Evolutionary conservation across 176 grass and related monocot genomes (phyloP), one percentile per base, ranked within the genome.

Genomic region (Rhipidocladum racemiflorum): DNA sequence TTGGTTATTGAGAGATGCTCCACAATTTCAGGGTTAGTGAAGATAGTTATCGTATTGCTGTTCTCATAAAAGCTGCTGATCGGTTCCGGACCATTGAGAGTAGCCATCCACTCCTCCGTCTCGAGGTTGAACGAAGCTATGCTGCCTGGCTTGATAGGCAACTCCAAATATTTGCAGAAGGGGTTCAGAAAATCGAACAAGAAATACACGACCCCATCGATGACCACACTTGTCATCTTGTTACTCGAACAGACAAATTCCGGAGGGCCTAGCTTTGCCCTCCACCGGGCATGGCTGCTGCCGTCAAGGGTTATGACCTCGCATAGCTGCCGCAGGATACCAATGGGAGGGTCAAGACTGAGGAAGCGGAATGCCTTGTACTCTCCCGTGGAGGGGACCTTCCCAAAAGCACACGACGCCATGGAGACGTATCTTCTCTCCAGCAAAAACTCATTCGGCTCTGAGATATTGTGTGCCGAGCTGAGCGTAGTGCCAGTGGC

Each of bases 331-430:
- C 35, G 74, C 23, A 5, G 45, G 36, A 38, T 38, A 10, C 7
- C 7, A 51, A 23, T 1, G 23, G n/a, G n/a, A 10, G 53, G 38
- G 8, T 23, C 61, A 17, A 23, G 28, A 24, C 24, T 7, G 7
- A 79, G 61, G 61, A 79, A 65, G 0, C 61, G 76, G 20, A 79
- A 23, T 2, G 18, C 76, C 81, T 83, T 83, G 81, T 65, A 75
- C 45, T 75, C 60, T 32, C 70, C 60, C 6, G 81, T 83, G 7
- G 70, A 83, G 3, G 70, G 23, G 25, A 83, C 60, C 20, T 72
- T 38, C n/a, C 81, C 81, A 49, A 74, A 25, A 51, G 45, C 13
- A 24, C 76, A 78, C 0, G 60, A 78, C 0, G 34, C 76, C 76
- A 78, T 78, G 42, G 11, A 16, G 61, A 64, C 18, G 3, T 15